phyloP scores from a whole-genome alignment of 768 basidiomycete species.

The Cubamyces sp. region DNA sequence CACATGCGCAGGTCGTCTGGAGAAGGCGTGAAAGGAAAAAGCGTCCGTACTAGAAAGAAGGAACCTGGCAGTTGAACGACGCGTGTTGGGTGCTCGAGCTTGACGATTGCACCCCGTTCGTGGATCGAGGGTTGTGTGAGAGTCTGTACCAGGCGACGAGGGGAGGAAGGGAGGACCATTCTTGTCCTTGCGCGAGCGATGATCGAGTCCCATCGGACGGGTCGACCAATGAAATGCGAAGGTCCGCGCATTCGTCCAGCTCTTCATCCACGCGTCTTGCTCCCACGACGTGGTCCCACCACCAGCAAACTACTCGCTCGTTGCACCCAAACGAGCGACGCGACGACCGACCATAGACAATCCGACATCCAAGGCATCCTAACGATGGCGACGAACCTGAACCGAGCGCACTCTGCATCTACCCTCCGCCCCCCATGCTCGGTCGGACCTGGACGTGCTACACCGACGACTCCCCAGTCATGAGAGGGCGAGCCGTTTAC shows the following conservation, averaged over 20 bases:
- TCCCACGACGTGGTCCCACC: constrained; percentile 24
- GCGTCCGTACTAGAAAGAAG: constrained; percentile 68
- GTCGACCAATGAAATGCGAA: constrained; percentile 2
- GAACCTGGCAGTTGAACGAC: constrained; percentile 42
- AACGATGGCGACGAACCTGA: constrained; percentile 35
- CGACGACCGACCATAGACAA: constrained; percentile 41
- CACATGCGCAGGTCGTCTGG: constrained; percentile 15
- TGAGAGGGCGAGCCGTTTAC: constrained; percentile 38
- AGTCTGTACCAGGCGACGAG: constrained; percentile 20
- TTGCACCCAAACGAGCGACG: constrained; percentile 27
- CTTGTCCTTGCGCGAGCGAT: constrained; percentile 4
- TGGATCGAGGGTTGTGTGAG: constrained; percentile 15
- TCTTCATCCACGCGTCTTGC: constrained; percentile 25
- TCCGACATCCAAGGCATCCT: constrained; percentile 43
- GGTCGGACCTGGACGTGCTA: constrained; percentile 50
- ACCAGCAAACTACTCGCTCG: constrained; percentile 18
- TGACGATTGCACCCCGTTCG: constrained; percentile 19
- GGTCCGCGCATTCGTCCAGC: constrained; percentile 14
- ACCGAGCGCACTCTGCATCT: constrained; percentile 41
- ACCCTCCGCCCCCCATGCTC: constrained; percentile 50
- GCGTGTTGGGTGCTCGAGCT: constrained; percentile 29
- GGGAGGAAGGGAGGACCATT: neutral
- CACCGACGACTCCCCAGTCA: constrained; percentile 31
- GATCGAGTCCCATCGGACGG: neutral
- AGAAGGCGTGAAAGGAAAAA: constrained; percentile 61